phyloP scores from a whole-genome alignment of 208 protist species.

The Acanthamoeba castellanii region DNA sequence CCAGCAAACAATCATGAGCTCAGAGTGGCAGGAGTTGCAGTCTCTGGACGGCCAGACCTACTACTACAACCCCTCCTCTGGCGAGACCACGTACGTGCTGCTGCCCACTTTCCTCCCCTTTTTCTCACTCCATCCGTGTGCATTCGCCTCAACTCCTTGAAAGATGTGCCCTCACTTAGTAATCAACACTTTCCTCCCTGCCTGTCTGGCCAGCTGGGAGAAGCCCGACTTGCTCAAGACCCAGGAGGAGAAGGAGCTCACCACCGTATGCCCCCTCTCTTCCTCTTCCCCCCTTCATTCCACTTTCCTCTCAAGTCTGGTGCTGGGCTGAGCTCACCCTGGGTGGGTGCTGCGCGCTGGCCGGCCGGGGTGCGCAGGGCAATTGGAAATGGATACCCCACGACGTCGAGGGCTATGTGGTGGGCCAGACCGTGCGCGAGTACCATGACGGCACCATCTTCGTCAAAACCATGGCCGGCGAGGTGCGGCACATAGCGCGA shows the following conservation, averaged over 20 bases:
- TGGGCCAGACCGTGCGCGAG: constrained; percentile 17
- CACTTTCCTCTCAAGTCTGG: too few species aligned
- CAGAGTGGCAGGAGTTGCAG: constrained; percentile 30
- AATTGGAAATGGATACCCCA: constrained; percentile 50
- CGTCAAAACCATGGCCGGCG: constrained; percentile 6
- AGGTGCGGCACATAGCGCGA: too few species aligned
- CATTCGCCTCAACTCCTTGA: neutral
- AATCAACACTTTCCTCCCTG: neutral
- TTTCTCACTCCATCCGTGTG: neutral
- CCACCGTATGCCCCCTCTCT: neutral
- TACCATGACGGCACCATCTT: constrained; percentile 48
- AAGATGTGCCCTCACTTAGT: neutral
- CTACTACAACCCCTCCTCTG: constrained; percentile 28
- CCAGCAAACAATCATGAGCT: neutral
- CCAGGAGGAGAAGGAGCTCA: constrained; percentile 4
- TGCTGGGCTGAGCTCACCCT: neutral
- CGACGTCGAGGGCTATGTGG: constrained; percentile 30
- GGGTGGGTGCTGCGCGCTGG: neutral
- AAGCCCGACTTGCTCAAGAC: constrained; percentile 35
- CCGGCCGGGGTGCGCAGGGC: neutral
- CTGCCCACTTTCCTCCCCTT: neutral
- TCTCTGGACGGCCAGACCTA: constrained; percentile 15
- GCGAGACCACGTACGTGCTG: constrained; percentile 18
- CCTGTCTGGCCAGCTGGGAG: neutral
- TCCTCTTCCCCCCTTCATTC: neutral